phyloP scores from a whole-genome alignment of 805 yeast species.

The Vanderwaltozyma yarrowii region DNA sequence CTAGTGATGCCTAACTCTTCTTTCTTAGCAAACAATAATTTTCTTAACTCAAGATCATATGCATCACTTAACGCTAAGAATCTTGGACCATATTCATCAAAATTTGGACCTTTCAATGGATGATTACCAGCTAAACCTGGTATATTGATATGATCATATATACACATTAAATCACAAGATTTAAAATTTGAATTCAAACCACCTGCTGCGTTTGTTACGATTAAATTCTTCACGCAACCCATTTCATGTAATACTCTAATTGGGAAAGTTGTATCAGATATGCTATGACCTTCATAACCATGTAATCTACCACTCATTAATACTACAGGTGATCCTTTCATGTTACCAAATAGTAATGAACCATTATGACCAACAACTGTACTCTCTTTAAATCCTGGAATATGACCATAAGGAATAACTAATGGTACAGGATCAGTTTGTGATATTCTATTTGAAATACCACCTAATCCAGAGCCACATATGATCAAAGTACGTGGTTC shows the following conservation, averaged over 20 bases:
- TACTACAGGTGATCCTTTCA: slow-evolving; percentile 68
- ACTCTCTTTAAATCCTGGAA: slow-evolving; percentile 73
- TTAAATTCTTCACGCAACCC: slow-evolving; percentile 44
- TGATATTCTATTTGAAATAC: slow-evolving; percentile 47
- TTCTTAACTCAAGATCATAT: slow-evolving; percentile 65
- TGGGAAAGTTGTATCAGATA: slow-evolving; percentile 77
- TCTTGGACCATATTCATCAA: slow-evolving; percentile 72
- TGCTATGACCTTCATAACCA: slow-evolving; percentile 84
- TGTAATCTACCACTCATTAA: slow-evolving; percentile 93
- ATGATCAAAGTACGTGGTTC: slow-evolving; percentile 51
- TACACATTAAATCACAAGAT: slow-evolving; percentile 87
- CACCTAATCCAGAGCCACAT: slow-evolving; percentile 93
- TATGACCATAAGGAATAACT: slow-evolving; percentile 49
- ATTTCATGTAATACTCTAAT: slow-evolving; percentile 61
- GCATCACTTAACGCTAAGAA: slow-evolving; percentile 86
- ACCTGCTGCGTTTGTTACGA: slow-evolving; percentile 97
- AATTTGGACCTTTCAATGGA: slow-evolving; percentile 81
- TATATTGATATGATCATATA: slow-evolving; percentile 78
- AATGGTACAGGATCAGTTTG: slow-evolving; percentile 30
- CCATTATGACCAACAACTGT: slow-evolving; percentile 93
- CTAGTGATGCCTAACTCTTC: slow-evolving; percentile 41
- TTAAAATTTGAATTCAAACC: slow-evolving; percentile 58
- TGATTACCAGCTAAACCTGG: slow-evolving; percentile 88
- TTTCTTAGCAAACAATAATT: slow-evolving; percentile 46
- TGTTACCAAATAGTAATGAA: slow-evolving; percentile 62